These are phyloP conservation scores for Penicillium coprophilum DNA, from an alignment of 495 filamentous ascomycete genomes.

Conservation along the genomic window DNA sequence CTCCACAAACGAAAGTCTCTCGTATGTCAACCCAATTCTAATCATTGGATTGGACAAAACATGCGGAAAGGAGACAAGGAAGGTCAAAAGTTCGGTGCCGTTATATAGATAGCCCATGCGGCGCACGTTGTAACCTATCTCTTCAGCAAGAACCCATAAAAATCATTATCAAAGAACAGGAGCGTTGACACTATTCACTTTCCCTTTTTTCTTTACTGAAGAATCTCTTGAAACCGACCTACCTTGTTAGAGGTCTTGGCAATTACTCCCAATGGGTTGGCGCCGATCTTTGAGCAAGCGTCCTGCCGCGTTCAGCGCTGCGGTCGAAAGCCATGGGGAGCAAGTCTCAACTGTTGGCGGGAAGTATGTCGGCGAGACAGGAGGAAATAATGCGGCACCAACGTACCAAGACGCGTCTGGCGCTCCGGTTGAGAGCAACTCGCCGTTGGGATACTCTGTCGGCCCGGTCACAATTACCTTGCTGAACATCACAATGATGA, in stretches of 20 bases:
- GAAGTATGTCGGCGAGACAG: constrained; percentile 43
- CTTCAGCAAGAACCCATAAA: neutral
- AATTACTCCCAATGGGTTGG: neutral
- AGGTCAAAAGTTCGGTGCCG: neutral
- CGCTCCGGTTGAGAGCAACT: constrained; percentile 52
- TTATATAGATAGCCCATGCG: neutral
- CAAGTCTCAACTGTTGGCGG: neutral
- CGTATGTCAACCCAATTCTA: neutral
- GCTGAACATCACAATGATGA: constrained; percentile 57
- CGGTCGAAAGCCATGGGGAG: neutral
- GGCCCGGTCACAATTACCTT: constrained; percentile 53
- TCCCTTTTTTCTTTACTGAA: neutral
- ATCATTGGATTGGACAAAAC: neutral
- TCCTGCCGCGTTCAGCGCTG: neutral
- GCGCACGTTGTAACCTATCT: neutral
- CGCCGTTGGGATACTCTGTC: constrained; percentile 54
- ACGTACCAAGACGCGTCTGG: constrained; percentile 56
- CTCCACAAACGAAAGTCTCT: neutral
- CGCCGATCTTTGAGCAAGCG: neutral
- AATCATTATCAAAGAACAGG: neutral
- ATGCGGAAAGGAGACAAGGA: neutral
- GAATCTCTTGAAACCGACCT: neutral
- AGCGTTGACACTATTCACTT: neutral
- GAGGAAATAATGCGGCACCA: constrained; percentile 46
- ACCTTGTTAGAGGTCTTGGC: neutral